Evolutionary conservation across 768 basidiomycete genomes (phyloP).

Genomic region (Hypholoma fasciculare): DNA sequence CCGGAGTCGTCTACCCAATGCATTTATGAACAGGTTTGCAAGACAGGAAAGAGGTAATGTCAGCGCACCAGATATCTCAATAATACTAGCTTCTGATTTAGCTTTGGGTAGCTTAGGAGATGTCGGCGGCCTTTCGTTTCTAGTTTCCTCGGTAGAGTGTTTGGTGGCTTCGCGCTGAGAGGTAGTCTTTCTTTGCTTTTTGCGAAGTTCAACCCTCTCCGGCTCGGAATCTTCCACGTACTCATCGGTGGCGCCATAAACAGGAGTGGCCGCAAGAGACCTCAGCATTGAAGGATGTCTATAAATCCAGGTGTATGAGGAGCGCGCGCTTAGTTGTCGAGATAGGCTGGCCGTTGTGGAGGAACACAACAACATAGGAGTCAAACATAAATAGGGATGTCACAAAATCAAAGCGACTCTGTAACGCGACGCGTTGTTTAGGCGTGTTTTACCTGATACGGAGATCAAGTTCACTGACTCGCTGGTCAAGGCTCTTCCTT

Average conservation of each 20-base stretch:
- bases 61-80: constrained; percentile 24
- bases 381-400: neutral
- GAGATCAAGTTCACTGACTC: neutral
- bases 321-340: neutral
- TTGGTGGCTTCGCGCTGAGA: too few relatives aligned
- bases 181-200: neutral
- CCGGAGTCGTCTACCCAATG: constrained; percentile 13
- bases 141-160: too few relatives aligned
- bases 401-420: neutral
- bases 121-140: neutral
- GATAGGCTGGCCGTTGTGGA: neutral
- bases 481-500: neutral
- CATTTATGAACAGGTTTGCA: neutral
- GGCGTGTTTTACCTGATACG: constrained; percentile 20
- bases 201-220: constrained; percentile 49
- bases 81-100: constrained; percentile 7
- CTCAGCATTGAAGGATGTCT: neutral
- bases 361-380: constrained; percentile 1
- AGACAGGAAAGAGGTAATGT: neutral
- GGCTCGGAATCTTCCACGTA: constrained; percentile 73
- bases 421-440: constrained; percentile 49
- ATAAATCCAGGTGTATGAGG: neutral
- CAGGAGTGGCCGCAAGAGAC: neutral
- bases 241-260: constrained; percentile 26
- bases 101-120: neutral